Evolutionary conservation across 495 filamentous ascomycete genomes (phyloP).

Genomic region (Neurospora sublineolata): DNA sequence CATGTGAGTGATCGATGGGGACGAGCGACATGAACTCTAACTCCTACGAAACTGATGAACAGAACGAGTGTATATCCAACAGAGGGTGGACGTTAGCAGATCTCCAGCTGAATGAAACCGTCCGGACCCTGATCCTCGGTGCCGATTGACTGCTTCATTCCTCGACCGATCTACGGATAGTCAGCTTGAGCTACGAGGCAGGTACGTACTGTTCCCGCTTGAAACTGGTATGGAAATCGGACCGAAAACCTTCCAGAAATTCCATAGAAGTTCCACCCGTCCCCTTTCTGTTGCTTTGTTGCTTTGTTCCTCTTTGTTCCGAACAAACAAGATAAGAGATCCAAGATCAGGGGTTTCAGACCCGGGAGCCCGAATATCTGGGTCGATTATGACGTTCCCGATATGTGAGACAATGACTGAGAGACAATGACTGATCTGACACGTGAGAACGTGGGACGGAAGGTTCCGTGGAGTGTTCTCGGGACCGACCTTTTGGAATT

Average conservation of each 20-base stretch:
- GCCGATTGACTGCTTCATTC: neutral
- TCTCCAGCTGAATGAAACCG: neutral
- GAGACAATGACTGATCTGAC: neutral
- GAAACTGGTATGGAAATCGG: too few species aligned
- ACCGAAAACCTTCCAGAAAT: neutral
- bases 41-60: neutral
- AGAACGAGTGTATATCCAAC: neutral
- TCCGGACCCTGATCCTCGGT: neutral
- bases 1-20: neutral
- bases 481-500: too few species aligned
- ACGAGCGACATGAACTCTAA: neutral
- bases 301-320: neutral
- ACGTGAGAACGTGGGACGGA: neutral
- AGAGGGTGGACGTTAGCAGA: neutral
- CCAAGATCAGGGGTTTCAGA: neutral
- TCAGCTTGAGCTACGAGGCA: neutral
- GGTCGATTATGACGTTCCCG: neutral
- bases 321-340: neutral
- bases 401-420: neutral
- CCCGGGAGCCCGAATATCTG: neutral
- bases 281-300: constrained; percentile 1
- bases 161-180: neutral
- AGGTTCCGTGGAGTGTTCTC: neutral
- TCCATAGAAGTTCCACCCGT: neutral
- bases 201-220: too few species aligned